Percentiles rank a stretch among this genome's conserved stretches.
Conservation (phyloP, 345 rosid species). For the Ceriops tagal region DNA sequence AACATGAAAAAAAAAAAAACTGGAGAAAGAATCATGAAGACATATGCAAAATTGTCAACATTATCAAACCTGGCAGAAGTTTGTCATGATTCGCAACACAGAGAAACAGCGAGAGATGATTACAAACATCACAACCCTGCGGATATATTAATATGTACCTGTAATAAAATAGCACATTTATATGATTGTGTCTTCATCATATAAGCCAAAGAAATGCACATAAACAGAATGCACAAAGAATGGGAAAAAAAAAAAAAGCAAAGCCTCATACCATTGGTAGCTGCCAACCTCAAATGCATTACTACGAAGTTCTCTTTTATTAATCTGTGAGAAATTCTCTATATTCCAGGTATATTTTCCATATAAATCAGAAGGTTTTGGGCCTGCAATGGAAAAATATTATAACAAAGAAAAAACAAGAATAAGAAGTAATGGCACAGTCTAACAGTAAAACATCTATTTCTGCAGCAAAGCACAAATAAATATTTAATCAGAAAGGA, state of each 20-base stretch:
- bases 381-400: conserved; percentile 44
- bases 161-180: conserved; percentile 15
- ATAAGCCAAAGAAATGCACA: not conserved
- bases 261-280: conserved; percentile 68
- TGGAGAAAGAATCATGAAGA: not conserved
- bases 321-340: conserved; percentile 76
- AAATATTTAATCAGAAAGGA: not conserved
- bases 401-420: conserved; percentile 17
- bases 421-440: not conserved
- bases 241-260: not conserved
- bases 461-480: not conserved
- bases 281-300: conserved; percentile 81
- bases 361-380: conserved; percentile 67
- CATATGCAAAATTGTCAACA: not conserved
- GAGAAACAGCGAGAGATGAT: conserved; percentile 88
- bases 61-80: conserved; percentile 82
- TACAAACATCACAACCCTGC: conserved; percentile 84
- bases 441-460: not conserved
- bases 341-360: conserved; percentile 90
- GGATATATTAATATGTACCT: conserved; percentile 94
- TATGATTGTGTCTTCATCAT: no score
- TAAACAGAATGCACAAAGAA: conserved; percentile 3
- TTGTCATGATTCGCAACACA: conserved; percentile 88
- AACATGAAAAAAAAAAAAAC: not conserved
- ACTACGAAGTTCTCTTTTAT: conserved; percentile 77